Base-by-base conservation (phyloP, 441 rosid species). In the Raphanus hybrid region DNA sequence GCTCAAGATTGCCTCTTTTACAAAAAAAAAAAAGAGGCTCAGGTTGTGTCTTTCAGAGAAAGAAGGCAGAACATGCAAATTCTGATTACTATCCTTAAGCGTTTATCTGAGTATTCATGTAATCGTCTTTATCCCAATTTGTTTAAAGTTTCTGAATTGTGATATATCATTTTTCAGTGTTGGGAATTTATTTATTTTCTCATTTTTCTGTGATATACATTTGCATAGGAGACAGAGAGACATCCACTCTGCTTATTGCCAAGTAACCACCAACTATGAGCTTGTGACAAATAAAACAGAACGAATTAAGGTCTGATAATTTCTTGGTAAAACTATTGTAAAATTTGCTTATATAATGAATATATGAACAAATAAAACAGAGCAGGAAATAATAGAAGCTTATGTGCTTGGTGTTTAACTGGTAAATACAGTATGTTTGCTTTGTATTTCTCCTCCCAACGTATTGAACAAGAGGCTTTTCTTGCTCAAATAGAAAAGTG, bases 401-500 rank as follows among this genome's bases (percentile, higher is more conserved):
- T 97, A 89, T 84, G 74, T 81, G 62, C 84, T 87, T n/a, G 92
- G 92, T 11, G 82, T 87, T 81, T 84, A 88, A 74, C 82, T 94
- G 15, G 81, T 92, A 64, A 86, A 85, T 80, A 70, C 85, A 20
- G 77, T 91, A 59, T 85, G 92, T 64, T 78, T 87, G 8, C 81
- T 77, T 9, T 76, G 74, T 79, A 74, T 76, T 23, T 82, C 79
- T 78, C 80, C 86, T 86, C 78, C 73, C 80, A 76, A 61, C 81
- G 83, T 67, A 80, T 68, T 15, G 82, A 84, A 63, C 70, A 48
- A 58, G 91, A 89, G 54, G 74, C 80, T 84, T 74, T 85, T 88
- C 75, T 85, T 94, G 69, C 75, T 92, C 58, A 83, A 78, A 75
- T 94, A 97, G 97, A 92, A 90, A 82, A 50, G 69, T 67, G 86